A percentile compares a stretch with the other conserved stretches of the same genome.
These are phyloP conservation scores for Fistulinella cinereoalba DNA, from an alignment of 1,284 basidiomycete species.

Conservation along the genomic window DNA sequence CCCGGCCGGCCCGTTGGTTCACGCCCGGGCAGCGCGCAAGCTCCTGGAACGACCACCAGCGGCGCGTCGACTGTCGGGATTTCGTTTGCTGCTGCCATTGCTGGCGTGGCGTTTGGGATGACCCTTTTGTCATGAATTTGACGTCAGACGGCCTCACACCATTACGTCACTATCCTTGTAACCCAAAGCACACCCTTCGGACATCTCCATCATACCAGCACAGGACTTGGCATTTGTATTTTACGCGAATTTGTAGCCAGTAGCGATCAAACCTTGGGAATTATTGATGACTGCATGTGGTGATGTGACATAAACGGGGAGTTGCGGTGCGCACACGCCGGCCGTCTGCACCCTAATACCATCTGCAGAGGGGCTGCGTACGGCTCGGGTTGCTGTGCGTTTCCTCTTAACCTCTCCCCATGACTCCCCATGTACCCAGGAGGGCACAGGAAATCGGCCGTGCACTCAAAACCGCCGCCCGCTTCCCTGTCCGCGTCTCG, in stretches of 20 bases:
- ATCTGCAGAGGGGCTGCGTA: constrained; percentile 2
- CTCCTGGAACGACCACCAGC: constrained; percentile 29
- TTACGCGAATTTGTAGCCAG: too few species aligned
- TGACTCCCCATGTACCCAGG: constrained; percentile 37
- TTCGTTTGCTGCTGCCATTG: constrained; percentile 39
- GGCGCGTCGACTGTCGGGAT: constrained; percentile 36
- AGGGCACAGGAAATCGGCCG: constrained; percentile 47
- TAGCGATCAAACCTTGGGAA: too few species aligned
- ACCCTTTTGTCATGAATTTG: constrained; percentile 39
- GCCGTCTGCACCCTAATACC: constrained; percentile 2
- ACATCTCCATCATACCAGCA: too few species aligned
- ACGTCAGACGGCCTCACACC: too few species aligned
- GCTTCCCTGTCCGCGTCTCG: constrained; percentile 44
- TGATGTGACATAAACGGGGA: neutral
- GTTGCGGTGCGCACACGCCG: neutral
- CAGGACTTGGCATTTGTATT: too few species aligned
- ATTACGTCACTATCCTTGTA: too few species aligned
- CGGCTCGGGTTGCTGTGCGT: constrained; percentile 12
- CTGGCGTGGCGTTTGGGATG: constrained; percentile 45
- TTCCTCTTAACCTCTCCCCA: constrained; percentile 9
- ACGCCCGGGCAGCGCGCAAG: constrained; percentile 19
- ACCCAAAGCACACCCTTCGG: too few species aligned
- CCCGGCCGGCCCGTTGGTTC: constrained; percentile 24
- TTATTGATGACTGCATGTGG: neutral
- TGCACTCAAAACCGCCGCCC: constrained; percentile 47